These are phyloP conservation scores for Fusarium nematophilum DNA, from an alignment of 2,329 filamentous ascomycete genomes.

Conservation along the genomic window DNA sequence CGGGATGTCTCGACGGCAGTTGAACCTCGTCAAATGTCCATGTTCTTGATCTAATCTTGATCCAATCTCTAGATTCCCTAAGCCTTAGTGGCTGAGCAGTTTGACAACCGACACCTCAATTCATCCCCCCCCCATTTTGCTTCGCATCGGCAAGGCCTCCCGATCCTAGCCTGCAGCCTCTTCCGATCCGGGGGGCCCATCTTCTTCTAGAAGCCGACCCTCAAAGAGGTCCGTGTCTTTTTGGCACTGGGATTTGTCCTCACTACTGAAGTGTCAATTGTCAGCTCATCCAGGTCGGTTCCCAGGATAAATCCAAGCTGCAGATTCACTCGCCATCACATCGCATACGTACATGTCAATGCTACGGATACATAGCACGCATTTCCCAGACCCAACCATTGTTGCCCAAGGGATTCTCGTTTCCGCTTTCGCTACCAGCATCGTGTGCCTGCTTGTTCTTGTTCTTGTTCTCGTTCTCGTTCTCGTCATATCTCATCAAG, in stretches of 20 bases:
- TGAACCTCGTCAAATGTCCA: no score
- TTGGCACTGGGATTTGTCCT: no score
- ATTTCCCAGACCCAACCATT: neutral
- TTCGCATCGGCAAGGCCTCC: conserved; percentile 3
- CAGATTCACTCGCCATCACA: neutral
- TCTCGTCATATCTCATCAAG: conserved; percentile 35
- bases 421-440: conserved; percentile 6
- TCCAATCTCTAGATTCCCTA: no score
- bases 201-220: conserved; percentile 3
- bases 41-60: no score
- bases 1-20: no score
- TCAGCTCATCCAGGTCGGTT: no score
- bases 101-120: neutral
- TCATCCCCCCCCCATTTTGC: neutral
- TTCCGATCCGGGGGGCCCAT: neutral
- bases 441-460: neutral
- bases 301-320: no score
- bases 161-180: neutral
- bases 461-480: conserved; percentile 9
- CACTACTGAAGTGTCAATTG: no score
- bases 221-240: no score
- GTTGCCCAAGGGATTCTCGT: conserved; percentile 8
- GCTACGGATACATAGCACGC: no score
- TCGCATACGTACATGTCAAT: no score
- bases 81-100: no score